Conservation (phyloP, 768 basidiomycete genomes). For the Mrakia gelida region DNA sequence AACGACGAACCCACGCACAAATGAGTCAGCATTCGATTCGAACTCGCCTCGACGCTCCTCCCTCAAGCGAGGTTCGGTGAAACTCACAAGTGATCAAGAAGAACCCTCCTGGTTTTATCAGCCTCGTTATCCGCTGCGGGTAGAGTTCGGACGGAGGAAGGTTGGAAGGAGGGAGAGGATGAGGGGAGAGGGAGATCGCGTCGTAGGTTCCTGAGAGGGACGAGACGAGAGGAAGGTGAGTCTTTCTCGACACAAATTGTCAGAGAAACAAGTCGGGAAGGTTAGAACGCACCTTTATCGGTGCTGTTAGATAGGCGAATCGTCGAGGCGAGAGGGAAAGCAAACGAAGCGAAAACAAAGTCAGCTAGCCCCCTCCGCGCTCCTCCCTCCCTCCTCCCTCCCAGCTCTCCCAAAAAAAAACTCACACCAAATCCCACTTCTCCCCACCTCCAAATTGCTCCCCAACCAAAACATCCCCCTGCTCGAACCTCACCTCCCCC, state of each 20-base stretch:
- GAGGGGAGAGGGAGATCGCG: conserved; percentile 40
- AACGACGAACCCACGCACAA: background rate
- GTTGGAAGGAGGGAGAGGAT: conserved; percentile 24
- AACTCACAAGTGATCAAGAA: conserved; percentile 47
- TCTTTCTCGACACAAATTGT: no score
- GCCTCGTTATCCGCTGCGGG: conserved; percentile 40
- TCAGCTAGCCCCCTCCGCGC: background rate
- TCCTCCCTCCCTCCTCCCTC: background rate
- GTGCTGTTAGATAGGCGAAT: no score
- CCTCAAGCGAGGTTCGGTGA: background rate
- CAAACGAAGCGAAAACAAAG: background rate
- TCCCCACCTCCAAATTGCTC: conserved; percentile 37
- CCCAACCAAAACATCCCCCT: conserved; percentile 40
- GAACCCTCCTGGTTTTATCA: conserved; percentile 43
- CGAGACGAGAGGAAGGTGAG: background rate
- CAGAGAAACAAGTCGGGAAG: background rate
- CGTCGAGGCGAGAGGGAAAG: no score
- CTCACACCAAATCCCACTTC: conserved; percentile 43
- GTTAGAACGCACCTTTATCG: conserved; percentile 21
- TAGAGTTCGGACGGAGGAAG: conserved; percentile 40
- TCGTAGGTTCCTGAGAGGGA: conserved; percentile 47
- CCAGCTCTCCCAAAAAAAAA: background rate
- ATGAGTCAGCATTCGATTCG: background rate
- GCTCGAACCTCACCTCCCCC: conserved; percentile 33
- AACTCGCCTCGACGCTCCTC: no score